Base-by-base conservation (phyloP, 257 asterid species). In the Rehmannia glutinosa region DNA sequence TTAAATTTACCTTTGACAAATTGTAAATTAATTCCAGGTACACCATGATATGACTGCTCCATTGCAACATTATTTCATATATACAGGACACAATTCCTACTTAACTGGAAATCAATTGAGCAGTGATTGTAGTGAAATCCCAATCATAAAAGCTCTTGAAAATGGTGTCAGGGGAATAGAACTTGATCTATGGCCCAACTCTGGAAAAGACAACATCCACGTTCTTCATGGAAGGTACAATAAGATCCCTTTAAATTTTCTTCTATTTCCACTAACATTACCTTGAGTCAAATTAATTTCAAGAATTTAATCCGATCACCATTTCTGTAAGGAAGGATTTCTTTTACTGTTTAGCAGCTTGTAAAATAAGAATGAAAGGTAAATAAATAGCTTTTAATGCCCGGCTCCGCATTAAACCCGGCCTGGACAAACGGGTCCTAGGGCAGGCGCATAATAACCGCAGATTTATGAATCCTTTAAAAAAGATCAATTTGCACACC, bases 41-140 rank as follows among this genome's bases (percentile, higher is more conserved):
- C 96, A 87, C 51, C 94, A 91, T 76, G 98, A 91, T 52, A 91
- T 88, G 96, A 81, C 71, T 41, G 94, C 95, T 80, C 98, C 96
- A 71, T 64, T 88, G 95, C 96, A 88, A 43, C 87, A 91, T 66
- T 91, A 91, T 69, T 91, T 82, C 87, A 88, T 88, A 79, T 85
- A 80, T 62, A 91, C 98, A 36, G 96, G 95, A 47, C 96, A 91
- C 70, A 91, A 91, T 77, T 91, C 98, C 61, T 91, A 91, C 82
- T 80, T 91, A n/a, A 89, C 93, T 7, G 96, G 96, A 64, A 91
- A 91, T 74, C 98, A 91, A 55, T 64, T 91, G 56, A 91, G 87
- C 85, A 87, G 98, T 33, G 87, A 85, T 28, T 83, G 95, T 49
- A 91, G 98, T 72, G 98, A 91, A 73, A 82, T 81, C 30, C 95